Percentiles rank a stretch among this genome's conserved stretches.
Evolutionary conservation across 306 rosid species (phyloP).

Genomic region (Trichosanthes cucumerina): DNA sequence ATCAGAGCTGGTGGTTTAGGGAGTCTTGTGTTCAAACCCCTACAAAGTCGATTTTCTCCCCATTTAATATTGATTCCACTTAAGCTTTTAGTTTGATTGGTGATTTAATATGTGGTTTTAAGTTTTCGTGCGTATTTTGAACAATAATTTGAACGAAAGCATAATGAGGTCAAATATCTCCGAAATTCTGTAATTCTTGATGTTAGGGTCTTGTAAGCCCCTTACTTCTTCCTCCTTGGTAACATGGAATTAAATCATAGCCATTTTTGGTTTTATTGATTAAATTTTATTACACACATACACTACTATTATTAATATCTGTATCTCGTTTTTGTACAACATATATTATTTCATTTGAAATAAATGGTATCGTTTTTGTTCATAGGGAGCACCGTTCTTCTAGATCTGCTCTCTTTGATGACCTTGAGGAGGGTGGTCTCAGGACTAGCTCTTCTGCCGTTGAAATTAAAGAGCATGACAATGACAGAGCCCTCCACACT

Average conservation of each 20-base stretch:
- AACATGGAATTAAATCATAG: background rate
- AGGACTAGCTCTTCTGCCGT: constrained; percentile 48
- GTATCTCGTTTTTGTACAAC: background rate
- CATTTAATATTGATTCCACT: too few species aligned
- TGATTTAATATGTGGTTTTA: too few species aligned
- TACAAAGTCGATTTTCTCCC: too few species aligned
- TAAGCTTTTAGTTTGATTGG: too few species aligned
- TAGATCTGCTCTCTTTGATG: constrained; percentile 62
- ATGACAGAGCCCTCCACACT: constrained; percentile 56
- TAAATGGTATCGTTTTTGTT: background rate
- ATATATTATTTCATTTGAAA: background rate
- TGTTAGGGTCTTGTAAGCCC: background rate
- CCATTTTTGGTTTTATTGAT: background rate
- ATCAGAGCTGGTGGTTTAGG: too few species aligned
- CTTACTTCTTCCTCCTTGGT: background rate
- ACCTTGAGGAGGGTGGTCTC: constrained; percentile 89
- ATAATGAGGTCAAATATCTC: background rate
- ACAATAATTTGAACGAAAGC: background rate
- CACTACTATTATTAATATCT: background rate
- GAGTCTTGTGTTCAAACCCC: too few species aligned
- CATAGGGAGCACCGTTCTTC: constrained; percentile 65
- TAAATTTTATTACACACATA: too few species aligned
- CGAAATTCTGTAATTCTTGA: background rate
- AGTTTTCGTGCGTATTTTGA: background rate
- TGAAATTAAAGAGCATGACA: constrained; percentile 60